Evolutionary conservation across 2,329 filamentous ascomycete species (phyloP), one percentile per base, ranked within the genome.

Genomic region (Aspergillus tanneri): DNA sequence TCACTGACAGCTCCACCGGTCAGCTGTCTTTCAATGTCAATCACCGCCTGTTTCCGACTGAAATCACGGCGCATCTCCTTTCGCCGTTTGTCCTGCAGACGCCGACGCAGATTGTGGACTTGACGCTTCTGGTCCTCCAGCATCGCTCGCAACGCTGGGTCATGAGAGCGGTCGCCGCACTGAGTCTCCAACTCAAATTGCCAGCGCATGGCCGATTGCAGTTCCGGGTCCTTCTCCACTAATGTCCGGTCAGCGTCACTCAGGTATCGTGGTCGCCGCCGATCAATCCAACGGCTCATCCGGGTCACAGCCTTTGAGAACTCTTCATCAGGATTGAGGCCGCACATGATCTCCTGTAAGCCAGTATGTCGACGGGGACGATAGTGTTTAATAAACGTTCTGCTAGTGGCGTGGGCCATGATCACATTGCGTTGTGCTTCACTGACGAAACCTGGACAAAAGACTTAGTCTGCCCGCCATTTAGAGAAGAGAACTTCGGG

Each of bases 351-450:
- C 47, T 56, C 27, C 47, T 62, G 35, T 32, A 58, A 32, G n/a
- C 46, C 44, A 53, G 49, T 49, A 47, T 58, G 19, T 16, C 28
- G 32, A 32, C 49, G 32, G 3, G 52, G 49, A 36, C 24, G 44
- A 44, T 63, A 62, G 43, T 62, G 45, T 40, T 63, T 52, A 24
- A 64, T 38, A 37, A 64, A 64, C 8, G 52, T 62, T 39, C 50
- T 40, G 35, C 45, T 58, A 23, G 35, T 52, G 3, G 56, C 49
- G 43, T 62, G 49, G 3, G 46, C 44, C 38, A 63, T 58, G 43
- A 63, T 57, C 24, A 62, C 7, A 39, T 58, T 62, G 5, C 37
- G 43, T 46, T 60, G 49, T 4, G 50, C 55, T 28, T 61, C 37
- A 37, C 60, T 61, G 3, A 63, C 46, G 19, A 52, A 61, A 45